phyloP scores from a whole-genome alignment of 169 alveolate genomes.

The Perkinsus chesapeaki region DNA sequence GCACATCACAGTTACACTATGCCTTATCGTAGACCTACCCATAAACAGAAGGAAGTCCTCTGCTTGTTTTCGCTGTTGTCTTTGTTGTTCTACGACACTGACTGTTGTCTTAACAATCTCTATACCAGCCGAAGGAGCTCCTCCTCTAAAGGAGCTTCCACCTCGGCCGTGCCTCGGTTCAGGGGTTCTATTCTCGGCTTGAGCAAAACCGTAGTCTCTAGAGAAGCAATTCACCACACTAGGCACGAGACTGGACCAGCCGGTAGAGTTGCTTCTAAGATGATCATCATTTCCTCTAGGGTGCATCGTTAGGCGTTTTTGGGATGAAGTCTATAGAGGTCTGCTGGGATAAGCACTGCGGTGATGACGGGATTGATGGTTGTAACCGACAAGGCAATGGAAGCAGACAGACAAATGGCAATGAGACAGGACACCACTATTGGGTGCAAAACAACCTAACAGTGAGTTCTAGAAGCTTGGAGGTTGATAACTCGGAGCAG shows the following conservation, averaged over 20 bases:
- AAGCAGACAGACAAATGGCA: too few relatives aligned
- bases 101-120: not conserved
- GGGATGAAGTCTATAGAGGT: too few relatives aligned
- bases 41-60: not conserved
- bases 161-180: not conserved
- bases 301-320: too few relatives aligned
- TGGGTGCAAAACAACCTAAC: too few relatives aligned
- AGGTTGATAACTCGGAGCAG: too few relatives aligned
- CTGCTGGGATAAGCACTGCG: too few relatives aligned
- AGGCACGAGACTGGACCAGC: not conserved
- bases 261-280: not conserved
- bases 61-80: not conserved
- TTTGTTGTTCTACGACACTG: not conserved
- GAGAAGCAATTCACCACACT: not conserved
- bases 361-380: too few relatives aligned
- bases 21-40: not conserved
- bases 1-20: not conserved
- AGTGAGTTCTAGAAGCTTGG: too few relatives aligned
- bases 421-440: too few relatives aligned
- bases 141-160: not conserved
- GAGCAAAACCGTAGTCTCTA: not conserved
- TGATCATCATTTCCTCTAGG: too few relatives aligned
- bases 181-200: not conserved
- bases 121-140: not conserved
- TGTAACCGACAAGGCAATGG: too few relatives aligned